Percentiles rank a stretch among this genome's conserved stretches.
These are phyloP conservation scores for Phytophthora multivora DNA, from an alignment of 352 stramenopile genomes.

Conservation along the genomic window DNA sequence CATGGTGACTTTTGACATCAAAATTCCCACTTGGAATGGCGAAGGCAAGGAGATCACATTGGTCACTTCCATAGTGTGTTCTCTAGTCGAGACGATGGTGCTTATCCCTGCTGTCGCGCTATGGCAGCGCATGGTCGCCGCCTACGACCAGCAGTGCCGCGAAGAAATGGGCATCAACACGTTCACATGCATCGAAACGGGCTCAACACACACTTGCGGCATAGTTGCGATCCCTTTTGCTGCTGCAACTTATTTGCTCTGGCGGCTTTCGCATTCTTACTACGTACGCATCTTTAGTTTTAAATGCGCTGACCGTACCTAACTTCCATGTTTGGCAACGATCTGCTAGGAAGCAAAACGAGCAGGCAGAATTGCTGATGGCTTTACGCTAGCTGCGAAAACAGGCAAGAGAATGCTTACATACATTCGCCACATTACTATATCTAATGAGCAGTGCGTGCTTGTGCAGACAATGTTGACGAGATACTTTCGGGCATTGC, in stretches of 20 bases:
- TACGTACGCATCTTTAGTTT: conserved; percentile 30
- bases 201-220: conserved; percentile 37
- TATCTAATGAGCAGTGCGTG: neutral
- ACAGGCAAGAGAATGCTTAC: conserved; percentile 33
- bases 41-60: conserved; percentile 69
- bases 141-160: conserved; percentile 53
- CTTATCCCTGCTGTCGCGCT: conserved; percentile 56
- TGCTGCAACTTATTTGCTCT: conserved; percentile 53
- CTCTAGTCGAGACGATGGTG: conserved; percentile 45
- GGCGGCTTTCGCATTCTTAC: conserved; percentile 67
- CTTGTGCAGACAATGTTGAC: conserved; percentile 69
- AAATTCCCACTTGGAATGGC: conserved; percentile 77
- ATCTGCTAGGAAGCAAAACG: conserved; percentile 45
- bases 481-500: conserved; percentile 71
- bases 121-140: conserved; percentile 63
- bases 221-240: conserved; percentile 56
- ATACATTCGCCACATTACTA: neutral
- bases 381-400: conserved; percentile 78
- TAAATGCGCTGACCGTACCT: neutral
- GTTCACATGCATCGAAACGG: conserved; percentile 61
- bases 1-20: conserved; percentile 59
- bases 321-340: conserved; percentile 3
- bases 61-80: conserved; percentile 54
- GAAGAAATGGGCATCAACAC: conserved; percentile 49
- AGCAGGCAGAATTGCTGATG: conserved; percentile 53